These are phyloP conservation scores for Lumnitzera littorea DNA, from an alignment of 345 rosid species.

Conservation along the genomic window DNA sequence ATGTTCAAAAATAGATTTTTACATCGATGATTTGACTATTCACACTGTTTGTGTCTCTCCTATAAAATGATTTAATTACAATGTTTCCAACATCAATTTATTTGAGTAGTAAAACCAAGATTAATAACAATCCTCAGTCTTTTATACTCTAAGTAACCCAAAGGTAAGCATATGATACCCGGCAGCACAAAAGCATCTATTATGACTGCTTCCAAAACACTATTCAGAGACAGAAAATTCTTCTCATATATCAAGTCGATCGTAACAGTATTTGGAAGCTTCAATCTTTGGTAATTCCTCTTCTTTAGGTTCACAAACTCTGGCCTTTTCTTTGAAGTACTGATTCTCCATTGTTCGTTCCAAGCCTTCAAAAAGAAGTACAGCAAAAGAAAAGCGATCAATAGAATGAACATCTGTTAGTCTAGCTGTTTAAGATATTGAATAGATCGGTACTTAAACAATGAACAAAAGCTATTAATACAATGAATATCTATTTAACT, in stretches of 20 bases:
- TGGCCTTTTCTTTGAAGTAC: slow-evolving; percentile 57
- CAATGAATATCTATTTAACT: too few relatives aligned
- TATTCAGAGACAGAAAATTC: slow-evolving; percentile 60
- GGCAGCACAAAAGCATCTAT: slow-evolving; percentile 66
- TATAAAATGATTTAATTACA: neutral
- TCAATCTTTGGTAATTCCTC: slow-evolving; percentile 57
- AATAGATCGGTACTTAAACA: neutral
- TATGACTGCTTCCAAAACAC: slow-evolving; percentile 74
- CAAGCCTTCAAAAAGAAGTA: slow-evolving; percentile 38
- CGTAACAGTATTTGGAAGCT: slow-evolving; percentile 62
- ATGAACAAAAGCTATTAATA: too few relatives aligned
- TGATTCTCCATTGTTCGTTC: slow-evolving; percentile 58
- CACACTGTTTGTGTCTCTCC: too few relatives aligned
- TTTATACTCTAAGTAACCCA: slow-evolving; percentile 5
- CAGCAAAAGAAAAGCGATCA: neutral
- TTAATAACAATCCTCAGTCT: too few relatives aligned
- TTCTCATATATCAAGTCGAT: slow-evolving; percentile 79
- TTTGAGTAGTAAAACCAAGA: too few relatives aligned
- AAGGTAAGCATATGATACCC: slow-evolving; percentile 27
- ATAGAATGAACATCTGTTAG: neutral
- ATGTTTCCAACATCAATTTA: neutral
- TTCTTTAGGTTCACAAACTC: slow-evolving; percentile 53
- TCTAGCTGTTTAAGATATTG: neutral
- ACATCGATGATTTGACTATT: too few relatives aligned
- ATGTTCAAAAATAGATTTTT: neutral